Evolutionary conservation across 257 asterid genomes (phyloP), one percentile per base, ranked within the genome.

Genomic region (Forsythia suspensa): DNA sequence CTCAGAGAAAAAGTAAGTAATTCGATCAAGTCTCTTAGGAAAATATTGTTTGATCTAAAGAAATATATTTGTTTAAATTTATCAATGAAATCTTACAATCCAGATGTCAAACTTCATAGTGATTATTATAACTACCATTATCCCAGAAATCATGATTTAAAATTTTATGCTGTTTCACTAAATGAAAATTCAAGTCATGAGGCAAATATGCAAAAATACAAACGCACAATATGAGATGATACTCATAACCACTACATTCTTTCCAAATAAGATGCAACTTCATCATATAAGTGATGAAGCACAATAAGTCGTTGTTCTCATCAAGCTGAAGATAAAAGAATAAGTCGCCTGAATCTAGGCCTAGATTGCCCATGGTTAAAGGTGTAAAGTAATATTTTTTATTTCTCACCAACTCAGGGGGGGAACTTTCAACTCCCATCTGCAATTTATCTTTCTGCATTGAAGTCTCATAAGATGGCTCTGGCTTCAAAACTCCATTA

Each of bases 401-500:
- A 29, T 63, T 29, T 63, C 70, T 63, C 38, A 63, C 70, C 70
- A 24, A 63, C 18, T 10, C 16, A 63, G 39, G 70, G 40, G 15
- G 70, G 40, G 67, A 21, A 59, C 20, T 59, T 29, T 24, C 46
- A 20, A 59, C 44, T 43, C 63, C 65, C 67, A 59, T 7, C 10
- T 43, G 75, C n/a, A 55, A 79, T 70, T 75, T 79, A 80, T 81
- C 80, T 75, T 76, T 75, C 63, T 40, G 73, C 3, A 77, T 42
- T 9, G 83, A 72, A 57, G 82, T 29, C 38, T 48, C 83, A 77
- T 44, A 42, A 44, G 72, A 73, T 70, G 84, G 71, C 36, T 63
- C 68, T 34, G 73, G 82, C 43, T 73, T 75, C 21, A 29, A 43
- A 37, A 12, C 82, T 78, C 80, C 84, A 82, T 80, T 82, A 76